Conservation (phyloP, 2,329 filamentous ascomycete genomes). For the Aspergillus pseudonomiae region DNA sequence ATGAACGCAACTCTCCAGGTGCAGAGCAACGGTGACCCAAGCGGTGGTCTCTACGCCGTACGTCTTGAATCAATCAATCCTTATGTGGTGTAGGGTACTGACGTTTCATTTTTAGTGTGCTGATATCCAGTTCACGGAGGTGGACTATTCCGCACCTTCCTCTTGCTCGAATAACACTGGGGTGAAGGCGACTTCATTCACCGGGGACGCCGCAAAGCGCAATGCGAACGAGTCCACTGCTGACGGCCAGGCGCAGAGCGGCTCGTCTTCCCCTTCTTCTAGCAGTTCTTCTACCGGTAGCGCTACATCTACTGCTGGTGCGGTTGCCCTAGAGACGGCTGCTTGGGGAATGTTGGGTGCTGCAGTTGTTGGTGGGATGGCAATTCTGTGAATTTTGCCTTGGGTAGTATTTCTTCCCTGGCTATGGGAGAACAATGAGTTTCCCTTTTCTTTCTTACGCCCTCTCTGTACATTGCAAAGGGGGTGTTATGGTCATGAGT, state of each 20-base stretch:
- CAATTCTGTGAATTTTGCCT: slow-evolving; percentile 30
- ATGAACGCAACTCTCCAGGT: slow-evolving; percentile 70
- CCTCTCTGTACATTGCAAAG: not conserved
- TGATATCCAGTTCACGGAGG: slow-evolving; percentile 67
- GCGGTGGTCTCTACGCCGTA: slow-evolving; percentile 69
- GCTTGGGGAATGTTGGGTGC: slow-evolving; percentile 42
- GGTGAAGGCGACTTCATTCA: slow-evolving; percentile 52
- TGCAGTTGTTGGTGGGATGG: slow-evolving; percentile 35
- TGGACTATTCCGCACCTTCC: slow-evolving; percentile 46
- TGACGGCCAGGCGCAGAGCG: slow-evolving; percentile 35
- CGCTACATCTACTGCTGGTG: slow-evolving; percentile 32
- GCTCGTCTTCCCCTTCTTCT: slow-evolving; percentile 16
- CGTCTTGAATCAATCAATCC: slow-evolving; percentile 13
- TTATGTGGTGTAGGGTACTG: not conserved
- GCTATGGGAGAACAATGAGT: not conserved
- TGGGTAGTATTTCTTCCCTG: not conserved
- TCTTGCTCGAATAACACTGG: slow-evolving; percentile 64
- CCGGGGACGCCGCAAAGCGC: slow-evolving; percentile 37
- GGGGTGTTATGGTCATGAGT: not conserved
- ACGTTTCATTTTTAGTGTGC: slow-evolving; percentile 59
- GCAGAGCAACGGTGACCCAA: slow-evolving; percentile 62
- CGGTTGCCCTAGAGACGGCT: slow-evolving; percentile 36
- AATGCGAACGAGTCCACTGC: slow-evolving; percentile 51
- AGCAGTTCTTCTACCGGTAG: slow-evolving; percentile 13
- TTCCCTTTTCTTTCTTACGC: not conserved